phyloP scores from a whole-genome alignment of 108 stramenopile species.

The Parietichytrium sp. region DNA sequence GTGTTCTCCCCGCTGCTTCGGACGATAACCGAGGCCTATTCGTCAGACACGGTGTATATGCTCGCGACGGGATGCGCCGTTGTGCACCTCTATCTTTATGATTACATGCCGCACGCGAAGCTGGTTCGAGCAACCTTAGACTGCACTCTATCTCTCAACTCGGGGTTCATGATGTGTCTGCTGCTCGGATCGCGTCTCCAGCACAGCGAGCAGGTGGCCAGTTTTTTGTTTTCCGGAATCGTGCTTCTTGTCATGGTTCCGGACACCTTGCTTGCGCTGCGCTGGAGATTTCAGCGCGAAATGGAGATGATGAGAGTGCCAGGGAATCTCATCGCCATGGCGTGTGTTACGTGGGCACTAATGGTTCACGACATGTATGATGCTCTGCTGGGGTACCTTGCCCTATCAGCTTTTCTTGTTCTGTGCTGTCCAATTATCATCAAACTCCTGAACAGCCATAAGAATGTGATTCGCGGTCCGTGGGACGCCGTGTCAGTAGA shows the following conservation, averaged over 20 bases:
- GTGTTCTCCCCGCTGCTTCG: neutral
- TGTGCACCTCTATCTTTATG: slow-evolving; percentile 14
- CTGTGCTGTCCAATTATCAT: no score
- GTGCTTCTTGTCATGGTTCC: neutral
- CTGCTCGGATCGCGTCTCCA: neutral
- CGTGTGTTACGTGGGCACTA: neutral
- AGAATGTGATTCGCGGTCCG: slow-evolving; percentile 16
- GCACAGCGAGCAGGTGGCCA: neutral
- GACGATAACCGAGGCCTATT: neutral
- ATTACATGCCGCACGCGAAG: neutral
- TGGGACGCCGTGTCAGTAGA: neutral
- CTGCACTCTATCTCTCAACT: neutral
- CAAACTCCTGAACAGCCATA: neutral
- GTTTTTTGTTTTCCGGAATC: neutral
- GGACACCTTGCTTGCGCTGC: neutral
- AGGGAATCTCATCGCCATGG: neutral
- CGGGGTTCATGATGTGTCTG: slow-evolving; percentile 9
- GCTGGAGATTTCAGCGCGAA: no score
- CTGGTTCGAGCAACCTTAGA: neutral
- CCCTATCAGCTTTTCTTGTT: no score
- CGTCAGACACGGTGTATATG: slow-evolving; percentile 5
- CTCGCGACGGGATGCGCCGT: neutral
- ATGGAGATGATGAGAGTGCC: no score
- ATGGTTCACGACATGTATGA: neutral
- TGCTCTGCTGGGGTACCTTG: neutral